Conservation (phyloP, 352 stramenopile genomes). For the Discostella stelligera region DNA sequence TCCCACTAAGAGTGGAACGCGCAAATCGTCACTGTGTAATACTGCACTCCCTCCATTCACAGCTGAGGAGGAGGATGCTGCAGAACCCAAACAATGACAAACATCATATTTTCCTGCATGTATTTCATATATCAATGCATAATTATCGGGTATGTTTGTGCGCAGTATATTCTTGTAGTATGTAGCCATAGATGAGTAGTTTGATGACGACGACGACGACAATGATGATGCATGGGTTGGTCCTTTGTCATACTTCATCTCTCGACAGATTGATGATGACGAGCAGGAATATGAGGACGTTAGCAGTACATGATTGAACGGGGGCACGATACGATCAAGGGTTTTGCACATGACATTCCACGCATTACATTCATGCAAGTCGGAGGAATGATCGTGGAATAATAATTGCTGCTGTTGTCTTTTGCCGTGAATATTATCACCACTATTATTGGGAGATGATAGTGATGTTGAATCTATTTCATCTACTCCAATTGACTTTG, state of each 20-base stretch:
- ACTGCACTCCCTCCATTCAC: too few species aligned
- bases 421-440: neutral
- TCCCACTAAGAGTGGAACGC: constrained; percentile 27
- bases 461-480: constrained; percentile 11
- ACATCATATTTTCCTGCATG: constrained; percentile 35
- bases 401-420: constrained; percentile 17
- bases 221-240: neutral
- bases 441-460: neutral
- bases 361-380: constrained; percentile 41
- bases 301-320: neutral
- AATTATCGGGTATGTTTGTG: constrained; percentile 11
- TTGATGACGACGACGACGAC: neutral
- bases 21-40: constrained; percentile 16
- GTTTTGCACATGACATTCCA: constrained; percentile 42
- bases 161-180: constrained; percentile 19
- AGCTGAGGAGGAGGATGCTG: too few species aligned
- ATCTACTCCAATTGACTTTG: neutral
- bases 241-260: neutral
- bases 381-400: constrained; percentile 41
- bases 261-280: neutral
- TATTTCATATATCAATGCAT: constrained; percentile 39
- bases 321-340: constrained; percentile 26
- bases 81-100: neutral
- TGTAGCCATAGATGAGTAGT: neutral
- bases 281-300: too few species aligned